Evolutionary conservation across 352 stramenopile genomes (phyloP).

Genomic region (Globisporangium rhizosaccharum): DNA sequence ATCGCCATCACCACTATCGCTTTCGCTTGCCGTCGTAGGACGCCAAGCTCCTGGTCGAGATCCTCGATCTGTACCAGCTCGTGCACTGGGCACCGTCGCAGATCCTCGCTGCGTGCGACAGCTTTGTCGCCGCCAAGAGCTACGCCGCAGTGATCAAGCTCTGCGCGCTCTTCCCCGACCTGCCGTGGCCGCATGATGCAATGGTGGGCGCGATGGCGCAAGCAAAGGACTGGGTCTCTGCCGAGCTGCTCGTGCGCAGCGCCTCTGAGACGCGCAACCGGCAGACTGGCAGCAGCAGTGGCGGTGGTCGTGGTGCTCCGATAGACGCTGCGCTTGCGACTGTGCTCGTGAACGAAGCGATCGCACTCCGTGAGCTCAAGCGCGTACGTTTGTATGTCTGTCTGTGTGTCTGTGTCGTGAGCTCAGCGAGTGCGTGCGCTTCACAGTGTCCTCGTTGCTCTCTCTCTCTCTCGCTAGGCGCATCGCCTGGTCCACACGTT

Average conservation of each 20-base stretch:
- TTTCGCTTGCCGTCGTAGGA: constrained; percentile 20
- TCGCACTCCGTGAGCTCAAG: constrained; percentile 51
- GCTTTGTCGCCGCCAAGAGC: constrained; percentile 34
- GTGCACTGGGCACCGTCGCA: constrained; percentile 18
- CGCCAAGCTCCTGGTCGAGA: constrained; percentile 48
- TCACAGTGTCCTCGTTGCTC: neutral
- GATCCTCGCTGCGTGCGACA: constrained; percentile 17
- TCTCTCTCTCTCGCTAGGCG: constrained; percentile 22
- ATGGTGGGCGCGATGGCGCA: constrained; percentile 35
- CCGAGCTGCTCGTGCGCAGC: constrained; percentile 39
- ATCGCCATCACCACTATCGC: neutral
- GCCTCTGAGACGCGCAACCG: constrained; percentile 16
- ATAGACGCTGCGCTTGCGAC: constrained; percentile 23
- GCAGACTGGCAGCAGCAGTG: neutral
- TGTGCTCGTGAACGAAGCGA: constrained; percentile 44
- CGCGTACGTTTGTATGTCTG: constrained; percentile 24
- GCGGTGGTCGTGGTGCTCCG: neutral
- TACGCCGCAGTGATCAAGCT: constrained; percentile 52
- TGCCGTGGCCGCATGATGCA: constrained; percentile 27
- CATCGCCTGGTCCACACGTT: constrained; percentile 54
- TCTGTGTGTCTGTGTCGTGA: neutral
- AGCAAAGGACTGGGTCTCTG: constrained; percentile 56
- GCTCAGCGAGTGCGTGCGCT: neutral
- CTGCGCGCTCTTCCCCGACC: constrained; percentile 21
- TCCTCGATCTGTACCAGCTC: constrained; percentile 55